Base-by-base conservation (phyloP, 371 early-diverging fungal species). In the Chytridiales sp. region DNA sequence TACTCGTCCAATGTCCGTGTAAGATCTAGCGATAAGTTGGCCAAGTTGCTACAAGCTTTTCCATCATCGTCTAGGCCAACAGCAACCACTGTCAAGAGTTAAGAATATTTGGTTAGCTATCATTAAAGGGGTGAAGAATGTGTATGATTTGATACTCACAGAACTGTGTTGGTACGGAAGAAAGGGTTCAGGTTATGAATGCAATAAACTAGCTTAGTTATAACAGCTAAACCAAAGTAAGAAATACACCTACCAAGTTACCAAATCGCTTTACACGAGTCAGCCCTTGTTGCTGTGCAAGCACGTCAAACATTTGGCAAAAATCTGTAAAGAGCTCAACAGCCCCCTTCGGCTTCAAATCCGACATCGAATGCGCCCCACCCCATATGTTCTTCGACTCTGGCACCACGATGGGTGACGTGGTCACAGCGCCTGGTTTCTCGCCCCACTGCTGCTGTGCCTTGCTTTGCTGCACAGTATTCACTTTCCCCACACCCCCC, bases 301-400 rank as follows among this genome's bases (percentile, higher is more conserved):
- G 36, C n/a, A 64, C 64, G 27, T 58, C 64, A 42, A 64, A 51
- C 64, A 64, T 64, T 27, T 57, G 53, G 26, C 58, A 44, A 58
- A 64, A 64, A 39, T 64, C 64, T 13, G 50, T 47, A 22, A 64
- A 58, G 1, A 64, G 44, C 42, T 64, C 64, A 40, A 64, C 52
- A n/a, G 39, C 46, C 5, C 49, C 59, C 34, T 42, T 39, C 22
- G 64, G 51, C n/a, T 39, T 58, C 52, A 64, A 29, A 9, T 44
- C n/a, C 11, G 38, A 13, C 8, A n/a, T 11, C 21, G 58, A 21
- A 17, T 46, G 27, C n/a, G 53, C 38, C 5, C 58, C 58, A n/a
- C 58, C 58, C 58, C 58, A 57, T 13, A 57, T 44, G 21, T 11
- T n/a, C 38, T 9, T 11, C 38, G 38, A n/a, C 38, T 38, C 11